Base-by-base conservation (phyloP, 1,284 basidiomycete species). In the Tremellales sp. region DNA sequence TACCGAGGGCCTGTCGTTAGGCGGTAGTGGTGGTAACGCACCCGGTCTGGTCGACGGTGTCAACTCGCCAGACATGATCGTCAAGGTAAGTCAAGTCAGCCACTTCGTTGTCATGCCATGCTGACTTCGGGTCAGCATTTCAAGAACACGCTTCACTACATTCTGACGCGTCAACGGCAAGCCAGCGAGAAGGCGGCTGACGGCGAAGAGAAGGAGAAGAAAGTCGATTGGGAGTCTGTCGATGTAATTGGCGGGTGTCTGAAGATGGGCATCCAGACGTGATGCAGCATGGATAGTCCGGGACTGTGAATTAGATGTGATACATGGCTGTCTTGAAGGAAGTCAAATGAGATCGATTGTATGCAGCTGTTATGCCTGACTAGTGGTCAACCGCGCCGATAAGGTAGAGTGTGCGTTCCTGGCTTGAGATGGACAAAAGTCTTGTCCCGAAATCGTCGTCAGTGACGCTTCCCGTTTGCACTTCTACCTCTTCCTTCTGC, bases 41-140 rank as follows among this genome's bases (percentile, higher is more conserved):
- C 85, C 82, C 25, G 90, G 89, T 13, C 79, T 93, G 19, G 82
- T 96, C 51, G 92, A 97, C 64, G 89, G 89, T 8, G 85, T 90
- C 0, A 85, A 90, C 58, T 86, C 87, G 3, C 88, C 89, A 6
- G 92, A 97, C 41, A 89, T 90, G 82, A 93, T 96, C 26, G 64
- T 70, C 40, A 68, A 63, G 62, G 72, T 74, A 48, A 57, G 70
- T 56, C 17, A 8, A 33, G 6, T 35, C 22, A 25, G 3, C 17
- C 6, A 23, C 17, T 23, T 22, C 4, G 19, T 11, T 42, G 40
- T 12, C 24, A 37, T 12, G 12, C n/a, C 22, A 17, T 33, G 12
- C 13, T 17, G 7, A 12, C 22, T 42, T 13, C 13, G 17, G 15
- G 3, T 13, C 48, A 88, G 51, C 94, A 98, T 75, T 97, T 97